Evolutionary conservation across 1,284 basidiomycete genomes (phyloP).

Genomic region (Omphalotus olearius): DNA sequence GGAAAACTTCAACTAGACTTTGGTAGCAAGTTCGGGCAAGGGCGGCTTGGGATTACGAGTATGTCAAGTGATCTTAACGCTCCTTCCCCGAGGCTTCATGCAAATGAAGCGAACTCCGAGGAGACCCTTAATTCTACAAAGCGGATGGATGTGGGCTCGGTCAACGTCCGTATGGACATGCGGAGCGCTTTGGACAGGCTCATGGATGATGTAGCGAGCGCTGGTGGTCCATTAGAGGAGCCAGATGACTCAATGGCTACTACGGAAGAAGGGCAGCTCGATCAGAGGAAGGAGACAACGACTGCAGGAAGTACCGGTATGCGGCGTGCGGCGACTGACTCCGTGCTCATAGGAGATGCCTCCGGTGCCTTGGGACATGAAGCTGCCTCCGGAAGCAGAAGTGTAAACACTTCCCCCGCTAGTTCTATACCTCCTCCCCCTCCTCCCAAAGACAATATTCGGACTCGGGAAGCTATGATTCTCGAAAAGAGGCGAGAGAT

Average conservation of each 20-base stretch:
- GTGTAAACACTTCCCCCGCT: conserved; percentile 29
- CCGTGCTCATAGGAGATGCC: conserved; percentile 26
- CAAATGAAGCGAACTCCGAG: neutral
- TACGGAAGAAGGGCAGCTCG: conserved; percentile 13
- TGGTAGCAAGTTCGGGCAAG: conserved; percentile 40
- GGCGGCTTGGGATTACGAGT: conserved; percentile 22
- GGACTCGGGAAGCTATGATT: conserved; percentile 64
- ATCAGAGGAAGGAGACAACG: conserved; percentile 5
- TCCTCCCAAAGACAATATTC: conserved; percentile 63
- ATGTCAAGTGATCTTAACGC: conserved; percentile 18
- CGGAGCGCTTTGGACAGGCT: conserved; percentile 72
- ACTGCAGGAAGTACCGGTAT: conserved; percentile 1
- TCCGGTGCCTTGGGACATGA: conserved; percentile 13
- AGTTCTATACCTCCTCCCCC: conserved; percentile 40
- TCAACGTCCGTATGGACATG: conserved; percentile 65
- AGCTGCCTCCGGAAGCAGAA: conserved; percentile 24
- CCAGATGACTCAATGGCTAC: conserved; percentile 20
- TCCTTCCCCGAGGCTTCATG: neutral
- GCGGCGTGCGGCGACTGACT: conserved; percentile 38
- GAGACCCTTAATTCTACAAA: neutral
- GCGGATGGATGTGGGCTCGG: conserved; percentile 21
- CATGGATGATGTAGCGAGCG: conserved; percentile 69
- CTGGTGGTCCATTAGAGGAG: conserved; percentile 32
- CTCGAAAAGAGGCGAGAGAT: conserved; percentile 68
- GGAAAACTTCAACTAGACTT: conserved; percentile 37